These are phyloP conservation scores for Suillus subluteus DNA, from an alignment of 768 basidiomycete genomes.

Conservation along the genomic window DNA sequence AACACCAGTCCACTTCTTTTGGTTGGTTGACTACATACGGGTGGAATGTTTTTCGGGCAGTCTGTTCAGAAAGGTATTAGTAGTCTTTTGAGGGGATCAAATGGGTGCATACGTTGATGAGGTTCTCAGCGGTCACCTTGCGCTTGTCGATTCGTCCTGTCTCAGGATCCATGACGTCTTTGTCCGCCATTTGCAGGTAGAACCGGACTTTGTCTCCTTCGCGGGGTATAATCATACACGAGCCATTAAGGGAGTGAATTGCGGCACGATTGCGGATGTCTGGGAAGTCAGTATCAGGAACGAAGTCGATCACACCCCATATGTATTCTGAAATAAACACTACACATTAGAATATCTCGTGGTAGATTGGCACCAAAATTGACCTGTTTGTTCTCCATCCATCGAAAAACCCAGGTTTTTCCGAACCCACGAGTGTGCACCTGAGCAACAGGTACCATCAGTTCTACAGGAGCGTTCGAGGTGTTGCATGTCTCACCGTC, in stretches of 20 bases:
- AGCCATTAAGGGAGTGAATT: constrained; percentile 71
- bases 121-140: constrained; percentile 49
- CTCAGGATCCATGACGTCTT: constrained; percentile 44
- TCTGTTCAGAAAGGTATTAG: constrained; percentile 35
- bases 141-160: constrained; percentile 59
- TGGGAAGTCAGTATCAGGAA: constrained; percentile 76
- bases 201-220: constrained; percentile 69
- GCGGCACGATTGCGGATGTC: constrained; percentile 68
- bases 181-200: constrained; percentile 68
- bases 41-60: constrained; percentile 55
- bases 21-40: constrained; percentile 58
- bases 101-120: constrained; percentile 49
- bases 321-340: constrained; percentile 54
- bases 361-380: not conserved
- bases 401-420: constrained; percentile 47
- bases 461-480: not conserved
- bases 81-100: not conserved
- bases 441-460: constrained; percentile 21
- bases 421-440: constrained; percentile 52
- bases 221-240: constrained; percentile 76
- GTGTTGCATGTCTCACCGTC: constrained; percentile 30
- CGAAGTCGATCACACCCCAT: constrained; percentile 81
- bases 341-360: not conserved
- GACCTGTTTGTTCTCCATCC: constrained; percentile 54
- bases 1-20: constrained; percentile 69